Percentiles rank a stretch among this genome's conserved stretches.
Evolutionary conservation across 1,284 basidiomycete species (phyloP).

Genomic region (Omphalotus olearius): DNA sequence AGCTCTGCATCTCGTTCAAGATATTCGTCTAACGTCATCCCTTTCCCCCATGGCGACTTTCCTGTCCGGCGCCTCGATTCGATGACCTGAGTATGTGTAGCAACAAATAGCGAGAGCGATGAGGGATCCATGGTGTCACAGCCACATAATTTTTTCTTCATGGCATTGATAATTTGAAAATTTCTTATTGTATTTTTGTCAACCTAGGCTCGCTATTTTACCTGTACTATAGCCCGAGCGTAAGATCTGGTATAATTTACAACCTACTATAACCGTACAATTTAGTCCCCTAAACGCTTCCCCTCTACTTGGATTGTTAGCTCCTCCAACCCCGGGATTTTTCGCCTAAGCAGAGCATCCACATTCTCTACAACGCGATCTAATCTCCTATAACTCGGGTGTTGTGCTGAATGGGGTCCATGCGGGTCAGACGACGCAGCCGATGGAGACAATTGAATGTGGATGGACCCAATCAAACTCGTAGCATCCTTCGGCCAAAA

Average conservation of each 20-base stretch:
- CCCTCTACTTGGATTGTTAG: slow-evolving; percentile 81
- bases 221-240: too few relatives aligned
- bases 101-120: slow-evolving; percentile 30
- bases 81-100: slow-evolving; percentile 29
- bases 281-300: background rate
- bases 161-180: too few relatives aligned
- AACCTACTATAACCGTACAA: too few relatives aligned
- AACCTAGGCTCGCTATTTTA: too few relatives aligned
- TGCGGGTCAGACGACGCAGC: slow-evolving; percentile 51
- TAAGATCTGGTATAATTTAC: too few relatives aligned
- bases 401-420: slow-evolving; percentile 44
- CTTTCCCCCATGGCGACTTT: slow-evolving; percentile 34
- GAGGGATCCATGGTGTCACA: slow-evolving; percentile 16
- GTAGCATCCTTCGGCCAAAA: slow-evolving; percentile 97
- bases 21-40: slow-evolving; percentile 36
- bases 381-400: slow-evolving; percentile 51
- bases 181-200: too few relatives aligned
- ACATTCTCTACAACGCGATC: slow-evolving; percentile 76
- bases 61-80: slow-evolving; percentile 30
- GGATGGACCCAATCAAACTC: slow-evolving; percentile 86
- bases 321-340: slow-evolving; percentile 80
- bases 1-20: slow-evolving; percentile 29
- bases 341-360: slow-evolving; percentile 61
- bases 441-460: slow-evolving; percentile 72
- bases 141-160: too few relatives aligned